phyloP scores from a whole-genome alignment of 2,329 filamentous ascomycete species.

The Aspergillus sp. region DNA sequence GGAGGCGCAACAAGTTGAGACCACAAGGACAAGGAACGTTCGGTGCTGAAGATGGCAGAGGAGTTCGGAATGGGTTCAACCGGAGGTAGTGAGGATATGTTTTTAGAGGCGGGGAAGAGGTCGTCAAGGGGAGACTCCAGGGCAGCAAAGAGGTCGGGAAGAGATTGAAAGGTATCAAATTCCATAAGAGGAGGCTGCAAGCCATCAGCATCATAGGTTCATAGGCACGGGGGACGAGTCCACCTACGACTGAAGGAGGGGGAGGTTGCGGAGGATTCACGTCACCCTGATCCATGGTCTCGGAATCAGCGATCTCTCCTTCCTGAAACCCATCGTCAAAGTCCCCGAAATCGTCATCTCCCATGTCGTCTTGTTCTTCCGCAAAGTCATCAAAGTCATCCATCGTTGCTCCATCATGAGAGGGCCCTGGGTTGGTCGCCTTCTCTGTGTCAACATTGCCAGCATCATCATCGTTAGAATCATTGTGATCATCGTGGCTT shows the following conservation, averaged over 20 bases:
- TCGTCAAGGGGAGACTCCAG: constrained; percentile 37
- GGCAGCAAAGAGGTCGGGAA: constrained; percentile 37
- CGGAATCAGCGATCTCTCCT: constrained; percentile 22
- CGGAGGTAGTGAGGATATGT: constrained; percentile 27
- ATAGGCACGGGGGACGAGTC: background rate
- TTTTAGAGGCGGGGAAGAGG: constrained; percentile 39
- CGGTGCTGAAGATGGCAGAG: constrained; percentile 69
- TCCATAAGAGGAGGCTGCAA: constrained; percentile 41
- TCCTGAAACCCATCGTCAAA: constrained; percentile 65
- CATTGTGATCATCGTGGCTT: constrained; percentile 49
- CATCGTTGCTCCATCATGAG: constrained; percentile 61
- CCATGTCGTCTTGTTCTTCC: constrained; percentile 47
- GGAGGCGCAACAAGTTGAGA: constrained; percentile 93
- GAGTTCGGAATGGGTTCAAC: constrained; percentile 38
- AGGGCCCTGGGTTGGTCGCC: constrained; percentile 39
- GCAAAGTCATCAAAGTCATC: constrained; percentile 54
- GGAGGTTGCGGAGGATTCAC: constrained; percentile 21
- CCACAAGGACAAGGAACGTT: constrained; percentile 87
- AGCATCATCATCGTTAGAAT: constrained; percentile 38
- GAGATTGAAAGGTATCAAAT: constrained; percentile 49
- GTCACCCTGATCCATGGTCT: constrained; percentile 11
- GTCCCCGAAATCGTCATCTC: constrained; percentile 57
- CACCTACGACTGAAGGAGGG: constrained; percentile 36
- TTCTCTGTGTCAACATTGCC: constrained; percentile 54
- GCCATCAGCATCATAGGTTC: constrained; percentile 2